Evolutionary conservation across 176 grass and related monocot genomes (phyloP).

Genomic region (Eremochloa ophiuroides): DNA sequence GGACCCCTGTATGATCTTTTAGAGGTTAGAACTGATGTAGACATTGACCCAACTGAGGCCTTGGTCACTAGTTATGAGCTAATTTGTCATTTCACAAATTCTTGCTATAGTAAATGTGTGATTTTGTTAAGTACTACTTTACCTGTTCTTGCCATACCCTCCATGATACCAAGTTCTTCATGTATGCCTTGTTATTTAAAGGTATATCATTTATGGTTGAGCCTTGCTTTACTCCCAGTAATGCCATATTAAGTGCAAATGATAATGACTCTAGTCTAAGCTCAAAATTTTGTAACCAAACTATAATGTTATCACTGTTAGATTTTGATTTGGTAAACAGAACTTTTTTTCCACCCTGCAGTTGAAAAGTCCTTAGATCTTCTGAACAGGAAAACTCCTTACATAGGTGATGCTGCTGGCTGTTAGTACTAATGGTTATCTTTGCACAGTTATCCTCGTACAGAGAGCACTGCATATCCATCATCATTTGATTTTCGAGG

Average conservation of each 20-base stretch:
- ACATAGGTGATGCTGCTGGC: slow-evolving; percentile 8
- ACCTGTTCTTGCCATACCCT: not conserved
- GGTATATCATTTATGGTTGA: not conserved
- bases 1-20: not conserved
- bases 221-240: not conserved
- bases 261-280: not conserved
- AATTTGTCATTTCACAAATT: slow-evolving; percentile 7
- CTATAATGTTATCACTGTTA: not conserved
- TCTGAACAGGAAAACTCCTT: not conserved
- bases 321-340: not conserved
- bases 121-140: not conserved
- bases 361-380: not conserved
- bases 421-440: slow-evolving; percentile 13
- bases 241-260: not conserved
- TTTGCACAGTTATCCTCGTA: slow-evolving; percentile 88
- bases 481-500: slow-evolving; percentile 89
- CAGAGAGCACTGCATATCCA: slow-evolving; percentile 94
- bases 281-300: not conserved
- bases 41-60: not conserved
- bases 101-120: not conserved
- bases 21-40: not conserved
- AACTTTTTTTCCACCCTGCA: not conserved
- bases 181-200: not conserved
- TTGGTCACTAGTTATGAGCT: not conserved
- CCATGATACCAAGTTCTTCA: not conserved